phyloP scores from a whole-genome alignment of 2,329 filamentous ascomycete species.

The Phyllosticta citrichinensis region DNA sequence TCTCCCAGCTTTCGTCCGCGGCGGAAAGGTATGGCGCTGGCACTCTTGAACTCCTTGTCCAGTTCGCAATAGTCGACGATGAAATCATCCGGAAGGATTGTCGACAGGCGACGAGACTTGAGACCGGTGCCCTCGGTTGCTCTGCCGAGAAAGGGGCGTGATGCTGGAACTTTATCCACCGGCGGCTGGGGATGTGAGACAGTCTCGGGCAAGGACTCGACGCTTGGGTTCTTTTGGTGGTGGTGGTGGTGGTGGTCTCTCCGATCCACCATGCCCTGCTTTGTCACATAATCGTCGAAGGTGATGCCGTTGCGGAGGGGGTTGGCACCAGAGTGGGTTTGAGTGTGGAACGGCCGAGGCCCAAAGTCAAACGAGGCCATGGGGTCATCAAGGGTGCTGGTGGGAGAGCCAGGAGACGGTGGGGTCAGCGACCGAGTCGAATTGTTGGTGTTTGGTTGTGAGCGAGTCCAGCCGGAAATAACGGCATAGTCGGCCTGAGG shows the following conservation, averaged over 20 bases:
- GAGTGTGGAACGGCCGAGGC: not conserved
- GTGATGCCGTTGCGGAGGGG: not conserved
- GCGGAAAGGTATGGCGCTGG: slow-evolving; percentile 58
- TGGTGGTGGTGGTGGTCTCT: slow-evolving; percentile 11
- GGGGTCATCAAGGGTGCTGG: not conserved
- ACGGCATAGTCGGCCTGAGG: not conserved
- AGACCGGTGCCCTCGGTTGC: slow-evolving; percentile 63
- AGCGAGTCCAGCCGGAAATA: slow-evolving; percentile 23
- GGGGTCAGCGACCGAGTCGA: slow-evolving; percentile 29
- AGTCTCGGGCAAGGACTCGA: slow-evolving; percentile 22
- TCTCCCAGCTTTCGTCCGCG: slow-evolving; percentile 69
- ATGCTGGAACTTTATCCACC: slow-evolving; percentile 37
- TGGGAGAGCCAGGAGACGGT: slow-evolving; percentile 26
- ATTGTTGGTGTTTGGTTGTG: slow-evolving; percentile 25
- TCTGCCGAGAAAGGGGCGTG: not conserved
- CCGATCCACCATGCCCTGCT: slow-evolving; percentile 1
- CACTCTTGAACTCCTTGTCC: slow-evolving; percentile 55
- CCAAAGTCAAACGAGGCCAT: not conserved
- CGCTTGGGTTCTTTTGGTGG: slow-evolving; percentile 24
- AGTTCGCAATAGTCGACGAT: slow-evolving; percentile 61
- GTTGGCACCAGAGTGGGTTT: not conserved
- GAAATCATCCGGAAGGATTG: slow-evolving; percentile 65
- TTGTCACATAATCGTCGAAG: slow-evolving; percentile 5
- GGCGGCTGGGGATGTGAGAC: slow-evolving; percentile 11
- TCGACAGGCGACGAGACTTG: slow-evolving; percentile 68